Evolutionary conservation across 2,329 filamentous ascomycete species (phyloP).

Genomic region (Corynespora cassiicola): DNA sequence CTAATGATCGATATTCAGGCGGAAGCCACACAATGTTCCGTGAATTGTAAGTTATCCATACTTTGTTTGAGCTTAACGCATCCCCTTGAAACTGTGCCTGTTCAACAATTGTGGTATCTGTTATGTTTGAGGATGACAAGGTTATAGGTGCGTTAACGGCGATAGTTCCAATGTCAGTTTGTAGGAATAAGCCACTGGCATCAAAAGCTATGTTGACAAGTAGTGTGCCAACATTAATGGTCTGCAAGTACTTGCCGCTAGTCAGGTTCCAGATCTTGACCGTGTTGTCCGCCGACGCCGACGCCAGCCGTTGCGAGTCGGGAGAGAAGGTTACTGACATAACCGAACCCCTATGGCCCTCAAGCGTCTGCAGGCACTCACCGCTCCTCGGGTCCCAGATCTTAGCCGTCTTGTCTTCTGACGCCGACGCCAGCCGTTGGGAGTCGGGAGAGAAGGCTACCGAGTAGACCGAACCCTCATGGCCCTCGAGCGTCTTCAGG

Average conservation of each 20-base stretch:
- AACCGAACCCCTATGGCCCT: slow-evolving; percentile 7
- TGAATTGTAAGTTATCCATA: too few relatives aligned
- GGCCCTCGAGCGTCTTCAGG: neutral
- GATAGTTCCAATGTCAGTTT: too few relatives aligned
- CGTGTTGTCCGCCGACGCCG: slow-evolving; percentile 6
- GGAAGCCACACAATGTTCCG: too few relatives aligned
- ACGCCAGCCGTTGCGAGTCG: slow-evolving; percentile 6
- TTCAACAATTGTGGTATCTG: too few relatives aligned
- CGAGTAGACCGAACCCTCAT: neutral
- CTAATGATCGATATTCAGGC: too few relatives aligned
- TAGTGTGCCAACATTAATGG: too few relatives aligned
- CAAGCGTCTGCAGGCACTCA: slow-evolving; percentile 13
- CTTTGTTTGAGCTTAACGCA: too few relatives aligned
- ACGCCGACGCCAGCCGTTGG: slow-evolving; percentile 17
- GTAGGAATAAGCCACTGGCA: too few relatives aligned
- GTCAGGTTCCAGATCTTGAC: slow-evolving; percentile 1
- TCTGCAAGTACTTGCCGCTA: slow-evolving; percentile 2
- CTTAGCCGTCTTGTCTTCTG: neutral
- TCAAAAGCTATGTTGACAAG: too few relatives aligned
- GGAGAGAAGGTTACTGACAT: slow-evolving; percentile 13
- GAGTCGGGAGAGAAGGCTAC: slow-evolving; percentile 21
- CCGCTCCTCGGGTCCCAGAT: slow-evolving; percentile 18
- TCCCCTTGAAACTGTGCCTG: too few relatives aligned
- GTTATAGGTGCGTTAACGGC: too few relatives aligned
- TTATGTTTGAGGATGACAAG: too few relatives aligned